These are phyloP conservation scores for Macrophomina phaseolina DNA, from an alignment of 2,329 filamentous ascomycete species.

Conservation along the genomic window DNA sequence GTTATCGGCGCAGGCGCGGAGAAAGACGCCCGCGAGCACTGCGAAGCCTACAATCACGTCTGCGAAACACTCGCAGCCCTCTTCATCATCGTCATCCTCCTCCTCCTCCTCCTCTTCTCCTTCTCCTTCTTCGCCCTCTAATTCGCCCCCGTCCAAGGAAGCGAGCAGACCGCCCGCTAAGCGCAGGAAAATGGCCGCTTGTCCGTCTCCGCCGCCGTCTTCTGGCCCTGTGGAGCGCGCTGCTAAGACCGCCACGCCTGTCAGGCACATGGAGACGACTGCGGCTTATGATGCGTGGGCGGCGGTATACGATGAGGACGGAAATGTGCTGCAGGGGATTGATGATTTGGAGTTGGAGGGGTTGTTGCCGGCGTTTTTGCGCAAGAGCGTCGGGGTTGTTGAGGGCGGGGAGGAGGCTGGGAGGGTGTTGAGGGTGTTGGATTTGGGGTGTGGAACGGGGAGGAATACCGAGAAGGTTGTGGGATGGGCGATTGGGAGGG, in stretches of 20 bases:
- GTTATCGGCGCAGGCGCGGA: not conserved
- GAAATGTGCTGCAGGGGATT: slow-evolving; percentile 69
- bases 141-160: not conserved
- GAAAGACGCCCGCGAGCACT: not conserved
- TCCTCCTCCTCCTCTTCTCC: not conserved
- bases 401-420: slow-evolving; percentile 29
- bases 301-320: slow-evolving; percentile 67
- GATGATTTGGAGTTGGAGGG: slow-evolving; percentile 62
- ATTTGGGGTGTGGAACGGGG: slow-evolving; percentile 70
- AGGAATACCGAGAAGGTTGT: slow-evolving; percentile 64
- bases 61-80: not conserved
- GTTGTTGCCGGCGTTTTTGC: slow-evolving; percentile 58
- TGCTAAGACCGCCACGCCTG: slow-evolving; percentile 32
- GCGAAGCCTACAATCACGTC: not conserved
- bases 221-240: not conserved
- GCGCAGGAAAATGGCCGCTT: slow-evolving; percentile 2
- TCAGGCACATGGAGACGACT: slow-evolving; percentile 46
- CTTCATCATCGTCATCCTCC: not conserved
- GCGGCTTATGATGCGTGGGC: slow-evolving; percentile 59
- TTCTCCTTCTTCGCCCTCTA: not conserved
- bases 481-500: slow-evolving; percentile 31
- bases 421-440: slow-evolving; percentile 54
- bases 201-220: not conserved
- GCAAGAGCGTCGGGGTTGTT: slow-evolving; percentile 32
- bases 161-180: not conserved